Percentiles rank a stretch among this genome's conserved stretches.
phyloP scores from a whole-genome alignment of 1,284 basidiomycete genomes.

The Ustilago bromivora region DNA sequence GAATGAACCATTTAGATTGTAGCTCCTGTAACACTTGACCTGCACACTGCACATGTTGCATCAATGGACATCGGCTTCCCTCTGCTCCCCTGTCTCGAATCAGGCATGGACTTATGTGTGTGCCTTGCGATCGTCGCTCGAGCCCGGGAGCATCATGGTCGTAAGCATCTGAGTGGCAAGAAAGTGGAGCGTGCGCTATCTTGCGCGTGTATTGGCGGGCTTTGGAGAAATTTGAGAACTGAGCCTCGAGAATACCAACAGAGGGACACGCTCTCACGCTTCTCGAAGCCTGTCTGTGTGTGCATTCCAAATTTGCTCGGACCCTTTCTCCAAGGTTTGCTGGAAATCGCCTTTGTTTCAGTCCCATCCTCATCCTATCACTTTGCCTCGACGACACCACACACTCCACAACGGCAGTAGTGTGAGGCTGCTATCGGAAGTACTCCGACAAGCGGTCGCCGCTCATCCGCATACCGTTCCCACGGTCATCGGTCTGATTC shows the following conservation, averaged over 20 bases:
- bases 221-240: conserved; percentile 5
- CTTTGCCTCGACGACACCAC: neutral
- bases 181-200: neutral
- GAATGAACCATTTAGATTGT: no score
- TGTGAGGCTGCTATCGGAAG: conserved; percentile 1
- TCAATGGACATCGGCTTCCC: neutral
- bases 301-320: conserved; percentile 6
- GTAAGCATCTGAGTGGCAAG: neutral
- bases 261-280: neutral
- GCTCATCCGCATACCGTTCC: neutral
- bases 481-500: conserved; percentile 8
- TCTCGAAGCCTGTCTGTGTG: conserved; percentile 3
- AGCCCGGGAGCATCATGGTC: neutral
- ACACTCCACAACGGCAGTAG: neutral
- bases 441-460: neutral
- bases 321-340: conserved; percentile 4
- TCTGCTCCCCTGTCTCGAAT: neutral
- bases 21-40: neutral
- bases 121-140: no score
- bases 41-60: neutral
- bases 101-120: no score
- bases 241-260: conserved; percentile 12
- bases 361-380: neutral
- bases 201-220: neutral
- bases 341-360: neutral